Evolutionary conservation across 1,284 basidiomycete genomes (phyloP), one percentile per base, ranked within the genome.

Genomic region (Cryptococcus jaspeensis): DNA sequence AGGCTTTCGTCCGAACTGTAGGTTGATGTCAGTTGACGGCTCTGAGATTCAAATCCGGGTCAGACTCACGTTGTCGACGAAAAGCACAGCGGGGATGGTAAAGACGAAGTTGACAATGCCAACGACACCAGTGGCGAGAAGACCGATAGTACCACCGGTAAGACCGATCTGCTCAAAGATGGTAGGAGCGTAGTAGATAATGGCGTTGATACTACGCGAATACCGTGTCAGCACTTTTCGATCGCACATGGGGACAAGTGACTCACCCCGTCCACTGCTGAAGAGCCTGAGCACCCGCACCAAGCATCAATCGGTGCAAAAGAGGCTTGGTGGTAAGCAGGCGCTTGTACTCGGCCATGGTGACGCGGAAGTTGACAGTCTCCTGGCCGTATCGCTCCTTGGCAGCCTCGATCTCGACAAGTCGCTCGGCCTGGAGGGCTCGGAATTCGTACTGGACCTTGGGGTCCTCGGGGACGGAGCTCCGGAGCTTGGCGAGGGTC

Each of bases 81-180:
- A 74, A 5, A 76, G 58, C 1, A 77, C 74, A 13, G 75, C 75
- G 1, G 75, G 75, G 49, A 77, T 67, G 4, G 75, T 76, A 45
- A 76, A 61, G 18, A 75, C 62, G 45, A 76, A 73, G 64, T 75
- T 77, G 64, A 84, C 86, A 66, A 91, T 84, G 47, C 89, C 89
- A 55, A 90, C 89, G 12, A 91, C 84, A 50, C 89, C 90, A 11
- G 89, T 91, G 1, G 89, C 87, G 36, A 91, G 81, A 1, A 72
- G 52, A 35, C 55, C 43, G 52, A 66, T 69, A 9, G 68, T 67
- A 20, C 58, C 58, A 39, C 67, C 71, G 13, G 56, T 54, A 2
- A 72, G 56, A 56, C 68, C 70, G 41, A 70, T 65, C 38, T 67
- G 61, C 25, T 44, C 53, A 48, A 71, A 72, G 53, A 72, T 71